Conservation (phyloP, 192 early-diverging fungal genomes). For the Thamnidium elegans region DNA sequence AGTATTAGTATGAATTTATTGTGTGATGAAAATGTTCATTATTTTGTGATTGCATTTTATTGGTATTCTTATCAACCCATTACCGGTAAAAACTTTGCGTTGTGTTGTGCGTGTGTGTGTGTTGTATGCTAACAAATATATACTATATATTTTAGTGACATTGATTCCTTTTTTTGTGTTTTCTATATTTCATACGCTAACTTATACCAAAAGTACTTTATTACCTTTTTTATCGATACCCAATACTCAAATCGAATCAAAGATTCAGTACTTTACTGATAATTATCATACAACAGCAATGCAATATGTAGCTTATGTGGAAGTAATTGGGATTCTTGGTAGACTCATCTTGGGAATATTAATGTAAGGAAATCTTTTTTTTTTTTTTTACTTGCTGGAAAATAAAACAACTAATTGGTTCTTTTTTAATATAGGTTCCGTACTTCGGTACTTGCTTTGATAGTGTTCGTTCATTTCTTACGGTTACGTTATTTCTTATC, state of each 20-base stretch:
- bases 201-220: slow-evolving; percentile 59
- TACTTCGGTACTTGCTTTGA: slow-evolving; percentile 32
- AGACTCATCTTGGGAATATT: slow-evolving; percentile 50
- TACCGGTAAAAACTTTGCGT: slow-evolving; percentile 43
- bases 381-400: neutral
- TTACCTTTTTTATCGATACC: slow-evolving; percentile 58
- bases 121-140: neutral
- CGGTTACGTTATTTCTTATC: slow-evolving; percentile 65
- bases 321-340: slow-evolving; percentile 68
- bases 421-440: slow-evolving; percentile 23
- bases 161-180: slow-evolving; percentile 70
- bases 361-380: slow-evolving; percentile 30
- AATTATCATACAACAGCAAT: slow-evolving; percentile 63
- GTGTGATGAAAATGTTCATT: slow-evolving; percentile 75
- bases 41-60: slow-evolving; percentile 64
- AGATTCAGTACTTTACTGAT: slow-evolving; percentile 44
- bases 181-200: slow-evolving; percentile 70
- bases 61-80: slow-evolving; percentile 68
- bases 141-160: slow-evolving; percentile 61
- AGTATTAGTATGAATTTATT: slow-evolving; percentile 34
- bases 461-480: slow-evolving; percentile 69
- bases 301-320: slow-evolving; percentile 58
- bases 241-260: slow-evolving; percentile 27
- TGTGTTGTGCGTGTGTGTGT: neutral
- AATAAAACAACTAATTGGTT: no score